Percentiles rank a stretch among this genome's conserved stretches.
phyloP scores from a whole-genome alignment of 352 stramenopile genomes.

The Phytophthora constricta region DNA sequence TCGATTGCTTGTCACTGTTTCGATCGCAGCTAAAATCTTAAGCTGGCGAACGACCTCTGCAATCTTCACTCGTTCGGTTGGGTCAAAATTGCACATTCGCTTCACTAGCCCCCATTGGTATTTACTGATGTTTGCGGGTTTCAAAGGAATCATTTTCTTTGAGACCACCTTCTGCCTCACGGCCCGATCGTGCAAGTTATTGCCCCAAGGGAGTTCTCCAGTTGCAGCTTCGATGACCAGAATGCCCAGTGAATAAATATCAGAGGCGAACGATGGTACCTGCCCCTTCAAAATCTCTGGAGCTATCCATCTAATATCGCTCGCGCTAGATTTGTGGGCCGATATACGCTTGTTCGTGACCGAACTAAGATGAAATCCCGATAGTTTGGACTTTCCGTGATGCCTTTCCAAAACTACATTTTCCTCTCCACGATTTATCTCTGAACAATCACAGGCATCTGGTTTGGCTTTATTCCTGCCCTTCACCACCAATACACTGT shows the following conservation, averaged over 20 bases:
- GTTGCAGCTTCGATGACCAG: neutral
- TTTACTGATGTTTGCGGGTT: neutral
- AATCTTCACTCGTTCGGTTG: neutral
- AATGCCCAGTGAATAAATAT: neutral
- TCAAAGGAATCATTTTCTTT: neutral
- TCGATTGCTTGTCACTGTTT: no score
- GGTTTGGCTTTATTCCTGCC: neutral
- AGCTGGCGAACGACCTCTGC: neutral
- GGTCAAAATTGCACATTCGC: neutral
- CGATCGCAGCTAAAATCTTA: neutral
- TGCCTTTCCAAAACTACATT: no score
- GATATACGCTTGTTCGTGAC: no score
- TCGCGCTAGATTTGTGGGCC: no score
- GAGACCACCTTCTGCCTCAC: neutral
- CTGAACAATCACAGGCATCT: no score
- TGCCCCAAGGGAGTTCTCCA: neutral
- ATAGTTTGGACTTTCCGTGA: no score
- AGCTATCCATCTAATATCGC: no score
- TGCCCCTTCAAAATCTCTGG: neutral
- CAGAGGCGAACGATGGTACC: neutral
- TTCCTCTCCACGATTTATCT: no score
- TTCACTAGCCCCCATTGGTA: neutral
- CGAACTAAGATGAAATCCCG: no score
- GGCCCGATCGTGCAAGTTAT: neutral
- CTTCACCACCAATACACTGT: neutral